Evolutionary conservation across 2,329 filamentous ascomycete genomes (phyloP).

Genomic region (Diaporthe destruens): DNA sequence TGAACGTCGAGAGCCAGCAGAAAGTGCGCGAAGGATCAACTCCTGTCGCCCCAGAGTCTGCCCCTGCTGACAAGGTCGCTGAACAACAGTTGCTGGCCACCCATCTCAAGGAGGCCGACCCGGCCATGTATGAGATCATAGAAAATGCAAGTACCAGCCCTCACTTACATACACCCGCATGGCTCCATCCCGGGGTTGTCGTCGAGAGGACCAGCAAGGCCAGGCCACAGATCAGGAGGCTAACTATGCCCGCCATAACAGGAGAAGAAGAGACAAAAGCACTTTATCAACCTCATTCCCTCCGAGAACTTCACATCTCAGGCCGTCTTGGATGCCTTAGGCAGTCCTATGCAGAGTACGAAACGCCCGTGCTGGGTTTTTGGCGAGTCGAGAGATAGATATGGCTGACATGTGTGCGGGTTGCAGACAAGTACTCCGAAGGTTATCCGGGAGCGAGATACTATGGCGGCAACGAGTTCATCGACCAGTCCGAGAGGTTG

Average conservation of each 20-base stretch:
- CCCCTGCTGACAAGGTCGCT: constrained; percentile 40
- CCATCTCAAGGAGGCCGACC: constrained; percentile 86
- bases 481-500: constrained; percentile 88
- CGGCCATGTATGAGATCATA: constrained; percentile 87
- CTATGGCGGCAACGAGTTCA: constrained; percentile 97
- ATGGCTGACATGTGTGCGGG: constrained; percentile 48
- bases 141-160: constrained; percentile 75
- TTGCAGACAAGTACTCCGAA: constrained; percentile 94
- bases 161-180: background rate
- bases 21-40: constrained; percentile 58
- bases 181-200: background rate
- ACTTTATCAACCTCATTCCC: constrained; percentile 97
- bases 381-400: constrained; percentile 27
- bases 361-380: background rate
- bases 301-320: constrained; percentile 97
- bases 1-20: constrained; percentile 68
- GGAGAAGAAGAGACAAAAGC: constrained; percentile 97
- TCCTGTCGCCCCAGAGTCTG: constrained; percentile 38
- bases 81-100: constrained; percentile 78
- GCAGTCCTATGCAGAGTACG: constrained; percentile 93
- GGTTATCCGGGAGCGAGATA: constrained; percentile 97
- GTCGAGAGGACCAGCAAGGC: background rate
- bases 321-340: constrained; percentile 89
- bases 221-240: background rate
- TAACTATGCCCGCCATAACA: constrained; percentile 53